phyloP scores from a whole-genome alignment of 306 rosid genomes.

The Erythrophleum fordii region DNA sequence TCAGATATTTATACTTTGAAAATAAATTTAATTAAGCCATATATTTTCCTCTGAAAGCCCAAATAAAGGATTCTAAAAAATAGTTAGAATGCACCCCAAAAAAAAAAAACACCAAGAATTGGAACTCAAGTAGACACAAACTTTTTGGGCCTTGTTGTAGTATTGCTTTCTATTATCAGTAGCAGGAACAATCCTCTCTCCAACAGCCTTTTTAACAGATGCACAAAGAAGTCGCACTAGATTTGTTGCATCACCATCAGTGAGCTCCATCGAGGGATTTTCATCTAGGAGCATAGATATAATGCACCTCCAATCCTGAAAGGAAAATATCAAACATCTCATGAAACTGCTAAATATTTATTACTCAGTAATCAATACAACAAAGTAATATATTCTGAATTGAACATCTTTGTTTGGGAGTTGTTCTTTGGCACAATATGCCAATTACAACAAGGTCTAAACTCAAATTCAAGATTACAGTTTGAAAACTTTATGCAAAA shows the following conservation, averaged over 20 bases:
- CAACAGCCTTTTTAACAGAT: conserved; percentile 93
- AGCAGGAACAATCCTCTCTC: conserved; percentile 93
- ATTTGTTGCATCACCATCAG: conserved; percentile 90
- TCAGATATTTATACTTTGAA: not conserved
- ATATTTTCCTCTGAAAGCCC: not conserved
- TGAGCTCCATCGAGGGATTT: conserved; percentile 70
- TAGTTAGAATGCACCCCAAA: not conserved
- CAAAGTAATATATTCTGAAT: not conserved
- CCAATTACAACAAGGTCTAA: conserved; percentile 8
- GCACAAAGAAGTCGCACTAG: conserved; percentile 92
- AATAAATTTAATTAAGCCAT: not conserved
- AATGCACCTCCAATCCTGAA: conserved; percentile 97
- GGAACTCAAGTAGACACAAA: conserved; percentile 43
- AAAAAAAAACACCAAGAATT: conserved; percentile 6
- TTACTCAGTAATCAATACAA: conserved; percentile 20
- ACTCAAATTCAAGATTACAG: not conserved
- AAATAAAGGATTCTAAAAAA: not conserved
- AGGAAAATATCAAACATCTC: conserved; percentile 40
- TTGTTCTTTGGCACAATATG: conserved; percentile 30
- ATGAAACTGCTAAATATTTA: conserved; percentile 36
- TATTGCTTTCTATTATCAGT: conserved; percentile 82
- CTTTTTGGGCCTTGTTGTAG: conserved; percentile 91
- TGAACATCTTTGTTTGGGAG: conserved; percentile 6
- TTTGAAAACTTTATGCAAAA: conserved; percentile 10
- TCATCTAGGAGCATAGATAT: conserved; percentile 88